Evolutionary conservation across 2,329 filamentous ascomycete genomes (phyloP), one percentile per base, ranked within the genome.

Genomic region (Fusarium duplospermum): DNA sequence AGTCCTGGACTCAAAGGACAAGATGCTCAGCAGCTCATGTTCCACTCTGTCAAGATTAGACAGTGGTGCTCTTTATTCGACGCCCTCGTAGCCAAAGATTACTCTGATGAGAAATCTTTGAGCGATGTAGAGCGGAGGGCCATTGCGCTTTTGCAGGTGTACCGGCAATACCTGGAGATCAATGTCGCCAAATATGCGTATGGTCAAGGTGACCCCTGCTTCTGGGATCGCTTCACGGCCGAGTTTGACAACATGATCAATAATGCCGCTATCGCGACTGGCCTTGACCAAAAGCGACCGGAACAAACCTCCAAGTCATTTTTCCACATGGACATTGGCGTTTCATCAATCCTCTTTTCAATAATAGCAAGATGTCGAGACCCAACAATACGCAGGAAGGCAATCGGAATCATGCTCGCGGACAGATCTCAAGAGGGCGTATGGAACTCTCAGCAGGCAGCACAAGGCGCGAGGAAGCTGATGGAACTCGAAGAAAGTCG

Each of bases 321-420:
- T 13, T 73, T 73, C n/a, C 71, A 73, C 2, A 45, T 73, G 2
- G 71, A 73, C 11, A 31, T 73, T 1, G 71, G 71, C 3, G 71
- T 65, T 7, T 71, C 62, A 1, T 64, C 71, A 4, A 60, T 71
- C 2, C 14, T 73, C 0, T 33, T 74, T 3, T 64, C 67, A 1
- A 47, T 69, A 4, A 68, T 73, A 1, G 71, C 71, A 4, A 22
- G 71, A 20, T 73, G 71, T 3, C 71, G 71, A 0, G 63, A 74
- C 29, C 71, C 71, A 0, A 10, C 38, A 1, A 13, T 73, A 7
- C 63, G 71, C 1, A 63, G 71, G 18, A 59, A 29, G 13, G 71
- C 71, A 0, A 50, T 73, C 0, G 60, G 54, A 3, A 58, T 73
- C 0, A 71, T 73, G 71, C 16, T 71, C 1, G 64, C 71, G 4